phyloP scores from a whole-genome alignment of 192 early-diverging fungal genomes.

The Backusella parvicylindrica region DNA sequence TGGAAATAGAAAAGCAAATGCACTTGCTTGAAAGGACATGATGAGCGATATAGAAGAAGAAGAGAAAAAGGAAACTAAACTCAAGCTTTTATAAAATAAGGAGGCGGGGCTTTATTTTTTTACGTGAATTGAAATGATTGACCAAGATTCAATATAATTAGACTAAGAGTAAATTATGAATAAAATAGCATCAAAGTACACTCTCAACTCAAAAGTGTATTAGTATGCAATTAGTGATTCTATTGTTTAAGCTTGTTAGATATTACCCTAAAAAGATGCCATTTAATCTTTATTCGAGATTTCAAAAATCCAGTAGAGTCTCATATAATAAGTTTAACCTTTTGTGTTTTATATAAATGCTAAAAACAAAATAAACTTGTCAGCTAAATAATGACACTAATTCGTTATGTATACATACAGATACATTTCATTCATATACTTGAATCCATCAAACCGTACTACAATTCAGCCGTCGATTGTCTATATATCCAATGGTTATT shows the following conservation, averaged over 20 bases:
- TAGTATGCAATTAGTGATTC: background rate
- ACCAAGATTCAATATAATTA: background rate
- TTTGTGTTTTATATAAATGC: background rate
- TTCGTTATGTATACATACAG: background rate
- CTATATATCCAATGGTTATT: background rate
- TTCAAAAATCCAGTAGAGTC: too few species aligned
- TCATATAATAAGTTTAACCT: background rate
- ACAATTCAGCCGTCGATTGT: background rate
- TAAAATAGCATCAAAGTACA: background rate
- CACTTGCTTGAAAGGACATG: slow-evolving; percentile 30
- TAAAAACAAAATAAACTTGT: background rate
- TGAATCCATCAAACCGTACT: slow-evolving; percentile 12
- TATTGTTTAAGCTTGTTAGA: background rate
- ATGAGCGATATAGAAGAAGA: background rate
- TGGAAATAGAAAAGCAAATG: slow-evolving; percentile 56
- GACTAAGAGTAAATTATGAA: too few species aligned
- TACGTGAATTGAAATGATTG: background rate
- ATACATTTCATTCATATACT: slow-evolving; percentile 18
- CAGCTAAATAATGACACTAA: background rate
- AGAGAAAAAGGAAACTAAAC: background rate
- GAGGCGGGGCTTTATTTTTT: background rate
- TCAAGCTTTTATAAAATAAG: background rate
- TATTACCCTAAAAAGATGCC: background rate
- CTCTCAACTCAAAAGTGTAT: background rate
- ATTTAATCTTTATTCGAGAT: too few species aligned